Evolutionary conservation across 805 yeast genomes (phyloP).

Genomic region (Schizosaccharomyces pombe): DNA sequence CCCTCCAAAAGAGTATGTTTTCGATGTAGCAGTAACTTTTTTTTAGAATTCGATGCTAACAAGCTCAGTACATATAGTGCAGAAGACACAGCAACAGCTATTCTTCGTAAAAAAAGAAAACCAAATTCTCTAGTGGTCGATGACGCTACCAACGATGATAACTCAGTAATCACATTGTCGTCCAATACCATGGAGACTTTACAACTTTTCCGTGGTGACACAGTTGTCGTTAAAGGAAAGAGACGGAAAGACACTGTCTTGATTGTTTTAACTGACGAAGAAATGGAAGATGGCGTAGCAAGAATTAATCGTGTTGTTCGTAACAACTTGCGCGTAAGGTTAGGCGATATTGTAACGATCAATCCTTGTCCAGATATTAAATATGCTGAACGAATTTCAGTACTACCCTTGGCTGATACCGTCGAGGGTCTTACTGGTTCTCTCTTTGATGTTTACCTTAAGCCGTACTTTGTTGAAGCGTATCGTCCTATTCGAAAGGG

Average conservation of each 20-base stretch:
- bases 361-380: constrained; percentile 97
- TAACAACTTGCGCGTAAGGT: constrained; percentile 76
- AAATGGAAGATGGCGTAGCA: constrained; percentile 84
- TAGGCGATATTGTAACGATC: constrained; percentile 76
- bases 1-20: not conserved
- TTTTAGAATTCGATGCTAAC: not conserved
- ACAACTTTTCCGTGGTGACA: constrained; percentile 92
- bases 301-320: constrained; percentile 89
- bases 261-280: constrained; percentile 89
- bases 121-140: constrained; percentile 79
- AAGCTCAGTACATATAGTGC: not conserved
- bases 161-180: constrained; percentile 85
- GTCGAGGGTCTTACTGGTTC: constrained; percentile 96
- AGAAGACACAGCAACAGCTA: constrained; percentile 83
- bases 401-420: constrained; percentile 90
- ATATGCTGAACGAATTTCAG: constrained; percentile 84
- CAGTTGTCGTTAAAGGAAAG: constrained; percentile 91
- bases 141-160: constrained; percentile 92
- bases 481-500: constrained; percentile 97
- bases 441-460: constrained; percentile 79
- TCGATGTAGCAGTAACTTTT: not conserved
- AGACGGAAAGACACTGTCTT: constrained; percentile 93
- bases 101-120: constrained; percentile 90
- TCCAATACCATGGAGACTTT: constrained; percentile 85
- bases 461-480: constrained; percentile 96